Conservation (phyloP, 805 yeast species). For the Saccharomycopsis sp. region DNA sequence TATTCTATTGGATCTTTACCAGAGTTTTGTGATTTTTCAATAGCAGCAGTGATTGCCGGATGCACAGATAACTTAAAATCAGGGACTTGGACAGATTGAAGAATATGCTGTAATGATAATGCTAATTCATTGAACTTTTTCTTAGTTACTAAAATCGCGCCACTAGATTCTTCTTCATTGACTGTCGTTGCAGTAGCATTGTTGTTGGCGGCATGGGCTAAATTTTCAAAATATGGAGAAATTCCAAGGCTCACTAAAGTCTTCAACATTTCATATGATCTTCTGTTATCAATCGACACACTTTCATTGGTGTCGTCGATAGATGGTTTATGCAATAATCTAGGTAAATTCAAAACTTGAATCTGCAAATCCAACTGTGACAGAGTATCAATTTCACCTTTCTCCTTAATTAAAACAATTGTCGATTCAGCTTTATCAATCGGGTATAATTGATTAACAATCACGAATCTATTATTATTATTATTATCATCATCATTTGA, state of each 20-base stretch:
- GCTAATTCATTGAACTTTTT: slow-evolving; percentile 65
- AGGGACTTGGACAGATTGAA: slow-evolving; percentile 63
- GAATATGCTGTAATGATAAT: slow-evolving; percentile 57
- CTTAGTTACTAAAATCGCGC: slow-evolving; percentile 40
- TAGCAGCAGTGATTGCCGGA: slow-evolving; percentile 38
- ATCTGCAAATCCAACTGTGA: slow-evolving; percentile 29
- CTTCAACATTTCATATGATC: slow-evolving; percentile 45
- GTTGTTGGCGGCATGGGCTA: slow-evolving; percentile 25
- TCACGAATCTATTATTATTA: slow-evolving; percentile 12
- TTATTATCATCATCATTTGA: not conserved
- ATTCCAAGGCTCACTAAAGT: slow-evolving; percentile 57
- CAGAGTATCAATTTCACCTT: slow-evolving; percentile 27
- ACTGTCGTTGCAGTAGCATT: not conserved
- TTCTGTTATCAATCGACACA: slow-evolving; percentile 13
- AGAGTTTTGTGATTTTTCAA: slow-evolving; percentile 25
- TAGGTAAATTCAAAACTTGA: slow-evolving; percentile 32
- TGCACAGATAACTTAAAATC: slow-evolving; percentile 49
- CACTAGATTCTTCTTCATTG: slow-evolving; percentile 23
- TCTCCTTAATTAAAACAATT: slow-evolving; percentile 38
- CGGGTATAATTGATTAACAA: slow-evolving; percentile 16
- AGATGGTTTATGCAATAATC: slow-evolving; percentile 19
- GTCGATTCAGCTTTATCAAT: slow-evolving; percentile 23
- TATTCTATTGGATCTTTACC: slow-evolving; percentile 24
- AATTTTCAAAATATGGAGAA: slow-evolving; percentile 59
- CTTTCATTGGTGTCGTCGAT: not conserved